Conservation (phyloP, 1,284 basidiomycete genomes). For the Coniferiporia sulphurascens region DNA sequence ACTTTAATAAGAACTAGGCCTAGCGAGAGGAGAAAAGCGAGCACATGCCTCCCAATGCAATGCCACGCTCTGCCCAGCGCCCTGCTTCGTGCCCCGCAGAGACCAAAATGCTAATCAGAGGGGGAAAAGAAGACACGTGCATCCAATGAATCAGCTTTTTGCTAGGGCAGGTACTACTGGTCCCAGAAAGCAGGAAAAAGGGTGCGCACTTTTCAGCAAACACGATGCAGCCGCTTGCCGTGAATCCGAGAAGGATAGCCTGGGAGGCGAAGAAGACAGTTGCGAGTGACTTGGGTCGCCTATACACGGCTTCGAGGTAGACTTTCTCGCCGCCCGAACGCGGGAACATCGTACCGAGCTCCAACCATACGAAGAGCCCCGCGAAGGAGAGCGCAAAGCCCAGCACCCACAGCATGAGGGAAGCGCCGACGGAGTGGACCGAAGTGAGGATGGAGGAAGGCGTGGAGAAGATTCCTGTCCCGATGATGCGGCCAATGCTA, state of each 20-base stretch:
- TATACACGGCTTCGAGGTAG: constrained; percentile 48
- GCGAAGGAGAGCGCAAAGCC: constrained; percentile 48
- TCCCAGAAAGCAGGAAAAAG: no score
- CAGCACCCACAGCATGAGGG: constrained; percentile 52
- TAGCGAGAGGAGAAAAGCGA: background rate
- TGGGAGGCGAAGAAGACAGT: constrained; percentile 45
- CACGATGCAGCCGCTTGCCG: constrained; percentile 53
- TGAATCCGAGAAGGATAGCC: constrained; percentile 47
- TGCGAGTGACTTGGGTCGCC: constrained; percentile 40
- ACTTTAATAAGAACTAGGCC: background rate
- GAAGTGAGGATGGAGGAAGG: constrained; percentile 50
- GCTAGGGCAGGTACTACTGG: background rate
- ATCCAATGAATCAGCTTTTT: background rate
- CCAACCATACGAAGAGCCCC: constrained; percentile 53
- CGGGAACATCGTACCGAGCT: constrained; percentile 50
- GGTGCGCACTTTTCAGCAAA: constrained; percentile 37
- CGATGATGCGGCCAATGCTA: constrained; percentile 51
- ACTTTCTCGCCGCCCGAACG: constrained; percentile 54
- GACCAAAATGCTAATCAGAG: constrained; percentile 40
- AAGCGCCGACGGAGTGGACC: constrained; percentile 48
- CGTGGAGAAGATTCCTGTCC: constrained; percentile 62
- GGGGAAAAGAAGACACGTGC: background rate
- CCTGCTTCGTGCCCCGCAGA: constrained; percentile 36
- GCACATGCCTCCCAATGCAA: constrained; percentile 46
- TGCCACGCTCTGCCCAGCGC: constrained; percentile 50